Evolutionary conservation across 2,329 filamentous ascomycete species (phyloP).

Genomic region (Colletotrichum phormii): DNA sequence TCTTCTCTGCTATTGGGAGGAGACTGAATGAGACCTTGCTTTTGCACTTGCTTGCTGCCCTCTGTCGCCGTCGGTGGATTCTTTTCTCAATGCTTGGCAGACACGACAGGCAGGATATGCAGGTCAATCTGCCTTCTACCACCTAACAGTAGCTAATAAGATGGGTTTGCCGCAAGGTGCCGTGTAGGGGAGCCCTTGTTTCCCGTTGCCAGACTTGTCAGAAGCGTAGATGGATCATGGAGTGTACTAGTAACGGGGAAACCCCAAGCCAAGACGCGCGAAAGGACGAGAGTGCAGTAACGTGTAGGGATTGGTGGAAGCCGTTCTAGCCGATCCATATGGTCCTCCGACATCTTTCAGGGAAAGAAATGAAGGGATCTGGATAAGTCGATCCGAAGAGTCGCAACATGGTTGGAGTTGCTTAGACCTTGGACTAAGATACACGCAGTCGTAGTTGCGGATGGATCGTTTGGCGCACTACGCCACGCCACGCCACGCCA

Average conservation of each 20-base stretch:
- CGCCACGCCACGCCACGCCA: neutral
- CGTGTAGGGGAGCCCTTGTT: conserved; percentile 17
- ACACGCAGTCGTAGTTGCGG: neutral
- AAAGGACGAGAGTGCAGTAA: conserved; percentile 6
- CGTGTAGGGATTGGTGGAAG: neutral
- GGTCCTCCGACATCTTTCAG: neutral
- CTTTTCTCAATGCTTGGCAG: neutral
- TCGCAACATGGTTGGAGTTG: neutral
- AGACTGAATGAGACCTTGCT: neutral
- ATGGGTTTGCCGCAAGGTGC: neutral
- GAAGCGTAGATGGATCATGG: neutral
- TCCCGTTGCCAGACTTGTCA: conserved; percentile 8
- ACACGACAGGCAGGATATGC: neutral
- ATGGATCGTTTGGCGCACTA: neutral
- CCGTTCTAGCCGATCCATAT: conserved; percentile 16
- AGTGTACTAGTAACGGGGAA: neutral
- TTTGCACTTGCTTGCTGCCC: neutral
- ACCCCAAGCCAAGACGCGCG: neutral
- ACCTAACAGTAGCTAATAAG: neutral
- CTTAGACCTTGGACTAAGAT: neutral
- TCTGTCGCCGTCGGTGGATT: conserved; percentile 22
- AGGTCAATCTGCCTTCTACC: neutral
- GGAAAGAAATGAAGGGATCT: conserved; percentile 26
- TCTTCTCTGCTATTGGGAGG: neutral
- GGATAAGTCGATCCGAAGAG: conserved; percentile 26